Base-by-base conservation (phyloP, 306 rosid genomes). In the Gastrolobium bilobum region DNA sequence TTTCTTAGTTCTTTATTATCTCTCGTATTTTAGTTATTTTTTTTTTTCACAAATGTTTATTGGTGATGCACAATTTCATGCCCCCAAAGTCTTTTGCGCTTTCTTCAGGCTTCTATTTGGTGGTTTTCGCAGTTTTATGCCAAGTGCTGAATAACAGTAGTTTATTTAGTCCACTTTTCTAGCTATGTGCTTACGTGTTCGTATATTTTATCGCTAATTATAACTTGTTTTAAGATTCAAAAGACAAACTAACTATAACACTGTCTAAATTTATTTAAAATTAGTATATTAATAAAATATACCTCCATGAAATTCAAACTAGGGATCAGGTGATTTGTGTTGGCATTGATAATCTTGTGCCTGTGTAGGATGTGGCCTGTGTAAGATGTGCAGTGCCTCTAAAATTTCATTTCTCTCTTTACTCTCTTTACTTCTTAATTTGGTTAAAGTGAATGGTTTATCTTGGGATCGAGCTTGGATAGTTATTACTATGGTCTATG, bases 81-180 rank as follows among this genome's bases (percentile, higher is more conserved):
- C 33, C 15, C 46, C 46, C 63, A 43, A 34, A 34, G 68, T 74
- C 34, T 71, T 68, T 2, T 44, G 29, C 52, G 44, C 40, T 72
- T 14, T 56, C 40, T 64, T 35, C 26, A 10, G 51, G 43, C 42
- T 15, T 57, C 10, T 80, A 31, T 50, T 61, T 34, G 50, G 9
- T 62, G 47, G 10, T 15, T 80, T 14, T 40, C 48, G 3, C 67
- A 4, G 70, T 68, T 58, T 15, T 37, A 46, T 46, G 76, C 70
- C 11, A 57, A 48, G 47, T 37, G 39, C 71, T 50, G 39, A 60
- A 52, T 47, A 11, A 4, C 29, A 10, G 5, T 5, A 6, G 3
- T 56, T 26, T 5, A 26, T 33, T 66, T 70, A 3, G 8, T 37
- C 47, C 47, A 46, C 26, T 47, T 46, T 35, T 60, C 40, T 31